A percentile compares a stretch with the other conserved stretches of the same genome.
Evolutionary conservation across 2,329 filamentous ascomycete genomes (phyloP).

Genomic region (Trichoderma atrobrunneum): DNA sequence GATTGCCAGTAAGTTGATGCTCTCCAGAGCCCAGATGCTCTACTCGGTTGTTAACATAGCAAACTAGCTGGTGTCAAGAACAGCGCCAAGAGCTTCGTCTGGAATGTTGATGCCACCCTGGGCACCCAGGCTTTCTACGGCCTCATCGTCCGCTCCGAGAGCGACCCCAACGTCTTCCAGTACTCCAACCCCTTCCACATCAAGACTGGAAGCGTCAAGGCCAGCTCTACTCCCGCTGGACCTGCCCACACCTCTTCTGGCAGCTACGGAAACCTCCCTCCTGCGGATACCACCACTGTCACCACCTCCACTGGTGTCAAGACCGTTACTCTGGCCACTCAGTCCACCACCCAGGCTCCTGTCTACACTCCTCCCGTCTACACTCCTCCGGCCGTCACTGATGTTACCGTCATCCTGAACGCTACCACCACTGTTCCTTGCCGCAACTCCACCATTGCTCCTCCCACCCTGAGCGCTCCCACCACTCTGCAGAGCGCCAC

Average conservation of each 20-base stretch:
- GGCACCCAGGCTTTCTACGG: conserved; percentile 53
- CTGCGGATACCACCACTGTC: conserved; percentile 27
- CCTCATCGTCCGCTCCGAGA: conserved; percentile 52
- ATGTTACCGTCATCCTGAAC: conserved; percentile 24
- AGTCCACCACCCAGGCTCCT: conserved; percentile 25
- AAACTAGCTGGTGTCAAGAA: conserved; percentile 47
- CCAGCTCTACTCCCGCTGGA: conserved; percentile 17
- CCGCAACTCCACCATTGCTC: conserved; percentile 23
- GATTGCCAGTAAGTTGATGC: conserved; percentile 50
- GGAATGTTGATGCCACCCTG: conserved; percentile 48
- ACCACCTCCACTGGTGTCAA: conserved; percentile 32
- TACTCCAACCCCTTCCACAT: conserved; percentile 63
- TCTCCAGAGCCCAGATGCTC: neutral
- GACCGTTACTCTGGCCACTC: conserved; percentile 31
- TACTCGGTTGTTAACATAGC: neutral
- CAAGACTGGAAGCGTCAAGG: conserved; percentile 26
- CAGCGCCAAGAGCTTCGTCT: conserved; percentile 44
- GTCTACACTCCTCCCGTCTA: neutral
- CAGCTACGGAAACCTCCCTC: neutral
- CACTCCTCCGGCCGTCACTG: conserved; percentile 18
- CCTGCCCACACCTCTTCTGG: conserved; percentile 20
- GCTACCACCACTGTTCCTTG: conserved; percentile 29
- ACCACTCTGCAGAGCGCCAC: conserved; percentile 24
- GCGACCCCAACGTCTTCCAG: conserved; percentile 52
- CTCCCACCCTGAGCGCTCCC: conserved; percentile 25